These are phyloP conservation scores for Raffaelea arxii DNA, from an alignment of 2,329 filamentous ascomycete genomes.

Conservation along the genomic window DNA sequence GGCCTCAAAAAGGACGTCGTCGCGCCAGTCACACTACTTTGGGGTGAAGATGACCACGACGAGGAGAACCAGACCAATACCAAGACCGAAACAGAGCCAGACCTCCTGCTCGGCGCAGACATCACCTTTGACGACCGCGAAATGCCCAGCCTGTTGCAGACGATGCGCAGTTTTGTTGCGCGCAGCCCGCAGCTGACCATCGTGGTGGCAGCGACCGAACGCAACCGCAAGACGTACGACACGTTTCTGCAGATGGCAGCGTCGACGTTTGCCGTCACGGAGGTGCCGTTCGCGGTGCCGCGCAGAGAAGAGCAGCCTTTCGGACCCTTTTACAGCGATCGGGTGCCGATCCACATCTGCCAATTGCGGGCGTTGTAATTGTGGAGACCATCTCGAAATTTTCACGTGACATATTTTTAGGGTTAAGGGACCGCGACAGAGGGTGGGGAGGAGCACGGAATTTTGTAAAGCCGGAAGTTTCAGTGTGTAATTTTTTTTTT, in stretches of 20 bases:
- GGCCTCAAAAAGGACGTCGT: conserved; percentile 43
- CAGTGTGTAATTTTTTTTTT: too few relatives aligned
- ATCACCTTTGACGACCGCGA: conserved; percentile 63
- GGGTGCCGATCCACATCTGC: conserved; percentile 50
- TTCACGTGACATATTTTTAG: conserved; percentile 3
- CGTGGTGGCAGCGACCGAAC: conserved; percentile 60
- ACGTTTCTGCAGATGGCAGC: conserved; percentile 49
- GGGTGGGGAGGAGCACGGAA: not conserved
- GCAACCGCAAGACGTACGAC: conserved; percentile 60
- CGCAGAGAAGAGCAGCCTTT: conserved; percentile 32
- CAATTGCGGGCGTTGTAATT: not conserved
- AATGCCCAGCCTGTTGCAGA: conserved; percentile 55
- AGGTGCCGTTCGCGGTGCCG: conserved; percentile 32
- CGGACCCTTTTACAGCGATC: conserved; percentile 55
- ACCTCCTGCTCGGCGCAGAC: conserved; percentile 66
- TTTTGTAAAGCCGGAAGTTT: not conserved
- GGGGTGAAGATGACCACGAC: conserved; percentile 51
- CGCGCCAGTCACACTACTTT: conserved; percentile 46
- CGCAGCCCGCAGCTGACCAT: conserved; percentile 49
- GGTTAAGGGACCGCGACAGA: not conserved
- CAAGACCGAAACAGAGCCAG: conserved; percentile 28
- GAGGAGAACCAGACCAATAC: conserved; percentile 47
- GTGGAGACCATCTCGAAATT: not conserved
- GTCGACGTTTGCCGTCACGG: conserved; percentile 31
- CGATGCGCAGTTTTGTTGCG: conserved; percentile 38